Evolutionary conservation across 2,329 filamentous ascomycete species (phyloP), one percentile per base, ranked within the genome.

Genomic region (Neonectria punicea): DNA sequence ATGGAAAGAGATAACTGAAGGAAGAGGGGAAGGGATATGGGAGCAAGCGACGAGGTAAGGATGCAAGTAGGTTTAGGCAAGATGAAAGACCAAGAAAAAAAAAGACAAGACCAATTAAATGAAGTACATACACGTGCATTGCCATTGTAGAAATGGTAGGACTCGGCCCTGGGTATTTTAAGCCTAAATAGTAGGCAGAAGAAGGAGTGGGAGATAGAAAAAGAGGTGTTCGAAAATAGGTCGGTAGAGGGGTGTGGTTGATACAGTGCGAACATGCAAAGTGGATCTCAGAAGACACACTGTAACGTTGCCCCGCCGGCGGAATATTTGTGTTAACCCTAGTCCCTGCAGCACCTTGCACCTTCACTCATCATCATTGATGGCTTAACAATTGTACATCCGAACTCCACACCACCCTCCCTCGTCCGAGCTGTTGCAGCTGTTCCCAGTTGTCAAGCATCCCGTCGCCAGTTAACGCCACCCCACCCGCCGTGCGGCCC

Each of bases 1-100:
- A 75, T 95, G 92, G 93, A 89, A 89, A 75, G 85, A 90, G 66
- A 83, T 88, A 50, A 83, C 81, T 0, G 80, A 82, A 49, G 79
- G 80, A 5, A 73, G 79, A 56, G 81, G 77, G 2, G 77, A 78
- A 36, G 78, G 78, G 5, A 79, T 83, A 32, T 83, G 81, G 80
- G 76, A 80, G 59, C 74, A 78, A 62, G 72, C 75, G 22, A 20
- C 41, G 6, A 65, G 30, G 44, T 61, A 32, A 32, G 14, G 46
- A 22, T 22, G 46, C 14, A n/a, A 11, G 3, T 20, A 10, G 32
- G 11, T 20, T 22, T 16, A 44, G 18, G 41, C 18, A 25, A 14
- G 44, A 47, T 47, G 44, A 25, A 47, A 25, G 32, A 47, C 22
- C 5, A 11, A 47, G 20, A 6, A 6, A 25, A 11, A 16, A n/a